Evolutionary conservation across 495 filamentous ascomycete genomes (phyloP), one percentile per base, ranked within the genome.

Genomic region (Penicillium cosmopolitanum): DNA sequence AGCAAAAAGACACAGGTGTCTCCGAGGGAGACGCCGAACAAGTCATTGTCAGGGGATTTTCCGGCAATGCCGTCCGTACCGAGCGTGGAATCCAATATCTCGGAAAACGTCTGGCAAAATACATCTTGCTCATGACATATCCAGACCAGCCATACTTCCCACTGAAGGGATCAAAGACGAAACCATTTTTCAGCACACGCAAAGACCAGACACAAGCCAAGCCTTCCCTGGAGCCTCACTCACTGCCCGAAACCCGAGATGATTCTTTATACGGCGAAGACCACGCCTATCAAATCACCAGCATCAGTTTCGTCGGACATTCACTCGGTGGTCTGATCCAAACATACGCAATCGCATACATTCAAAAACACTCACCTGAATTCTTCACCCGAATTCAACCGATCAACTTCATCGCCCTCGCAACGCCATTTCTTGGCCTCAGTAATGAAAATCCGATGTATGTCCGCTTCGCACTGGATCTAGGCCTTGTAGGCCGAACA

Each of bases 391-490:
- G 85, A 2, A 96, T 97, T 61, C 85, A 84, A 62, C 95, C 96
- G 0, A 81, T 97, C 69, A 98, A 97, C 66, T 98, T 98, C 66
- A 89, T 98, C 57, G 80, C 90, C n/a, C 74, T 98, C 52, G 94
- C 95, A 25, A 87, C 92, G 6, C 95, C 95, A 0, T 92, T 97
- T 60, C 76, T 98, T 5, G 95, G 95, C 0, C 82, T 98, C 48
- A 97, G 93, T 73, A 96, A 98, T 68, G 95, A 98, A 67, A 98
- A 98, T 58, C 95, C 95, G 0, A 76, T 98, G 50, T 98, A 98
- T 73, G 91, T 98, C 65, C 96, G 92, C 58, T 98, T 98, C 72
- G 95, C 96, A 2, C 80, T 98, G 21, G 96, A 98, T 67, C 92
- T 98, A 69, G 96, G 95, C 7, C 83, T 98, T 8, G 96, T 98